Evolutionary conservation across 441 rosid genomes (phyloP), one percentile per base, ranked within the genome.

Genomic region (Flueggea neowawraea): DNA sequence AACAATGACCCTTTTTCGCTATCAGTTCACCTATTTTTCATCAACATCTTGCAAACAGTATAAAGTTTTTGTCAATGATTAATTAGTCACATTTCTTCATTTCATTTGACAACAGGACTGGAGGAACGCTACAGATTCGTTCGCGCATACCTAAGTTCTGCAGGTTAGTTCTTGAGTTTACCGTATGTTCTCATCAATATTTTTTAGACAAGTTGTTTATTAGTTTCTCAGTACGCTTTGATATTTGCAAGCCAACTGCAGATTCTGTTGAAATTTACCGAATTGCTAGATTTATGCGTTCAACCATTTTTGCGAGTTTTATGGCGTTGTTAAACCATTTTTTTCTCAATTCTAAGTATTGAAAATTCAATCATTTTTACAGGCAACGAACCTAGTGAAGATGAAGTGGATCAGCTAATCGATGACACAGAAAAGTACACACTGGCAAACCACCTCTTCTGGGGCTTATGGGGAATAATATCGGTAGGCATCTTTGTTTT

Each of bases 401-500:
- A 74, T 55, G 83, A 87, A 78, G 88, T 88, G 14, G 69, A 71
- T 69, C 78, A 71, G 58, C 74, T 94, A 11, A 54, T 83, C 44
- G 54, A 44, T 10, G 86, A 82, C 66, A 87, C 71, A 33, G 99
- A 91, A 75, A 83, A 72, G 55, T 91, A 78, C 79, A 89, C 84
- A 61, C 86, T 91, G 39, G 88, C 96, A 49, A 89, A 81, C 69
- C 97, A 94, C 82, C 67, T 94, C n/a, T 80, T 82, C 12, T 91
- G 99, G 99, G 94, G 89, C 52, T 70, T 91, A 71, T 94, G 99
- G 99, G 99, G 99, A 72, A 64, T 94, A 65, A 94, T 94, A 68
- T 94, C 99, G 75, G 99, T 94, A 75, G 0, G 87, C 22, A 15
- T 13, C 5, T 11, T 47, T 32, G 28, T 22, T 22, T 22, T 2